Evolutionary conservation across 345 rosid genomes (phyloP), one percentile per base, ranked within the genome.

Genomic region (Clarkia xantiana): DNA sequence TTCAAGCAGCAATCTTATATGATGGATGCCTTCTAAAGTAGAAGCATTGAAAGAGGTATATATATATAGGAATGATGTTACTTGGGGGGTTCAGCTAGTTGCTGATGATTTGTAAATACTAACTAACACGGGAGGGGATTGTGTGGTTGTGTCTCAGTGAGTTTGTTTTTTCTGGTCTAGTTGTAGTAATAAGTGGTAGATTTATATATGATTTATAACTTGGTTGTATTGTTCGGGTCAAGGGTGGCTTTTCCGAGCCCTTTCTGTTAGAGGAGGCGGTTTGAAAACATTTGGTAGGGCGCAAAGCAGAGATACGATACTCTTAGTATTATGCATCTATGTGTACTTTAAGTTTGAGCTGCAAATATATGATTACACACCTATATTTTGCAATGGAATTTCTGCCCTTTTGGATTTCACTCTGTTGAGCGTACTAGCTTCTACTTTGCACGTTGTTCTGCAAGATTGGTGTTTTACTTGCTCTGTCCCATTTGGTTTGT

Each of bases 51-150:
- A 2, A 29, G 36, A 29, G 36, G 9, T 29, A 29, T 29, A 29
- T 29, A 29, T 29, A 29, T 29, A 29, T 7, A 29, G 36, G 36
- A 29, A 1, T 7, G 36, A 29, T 29, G 36, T 22, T 22, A 22
- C 25, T 22, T 2, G 2, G 36, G 9, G 36, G 7, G 9, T 29
- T 29, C 36, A 29, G 36, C 8, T 29, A 29, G 36, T 29, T 29
- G 36, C 36, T 29, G 36, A 16, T 23, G 51, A 6, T 12, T 17
- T 22, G 16, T 25, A 15, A 49, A 29, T 34, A 29, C 42, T 14
- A 49, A 29, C 42, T 14, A 49, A 49, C 53, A 49, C 9, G 42
- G 42, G 53, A 8, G 9, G 42, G 19, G 53, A 8, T 49, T 49
- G 13, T 49, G 16, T 40, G 5, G 40, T 39, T 18, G 15, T 2